These are phyloP conservation scores for Tilletiopsis washingtonensis DNA, from an alignment of 1,284 basidiomycete genomes.

Conservation along the genomic window DNA sequence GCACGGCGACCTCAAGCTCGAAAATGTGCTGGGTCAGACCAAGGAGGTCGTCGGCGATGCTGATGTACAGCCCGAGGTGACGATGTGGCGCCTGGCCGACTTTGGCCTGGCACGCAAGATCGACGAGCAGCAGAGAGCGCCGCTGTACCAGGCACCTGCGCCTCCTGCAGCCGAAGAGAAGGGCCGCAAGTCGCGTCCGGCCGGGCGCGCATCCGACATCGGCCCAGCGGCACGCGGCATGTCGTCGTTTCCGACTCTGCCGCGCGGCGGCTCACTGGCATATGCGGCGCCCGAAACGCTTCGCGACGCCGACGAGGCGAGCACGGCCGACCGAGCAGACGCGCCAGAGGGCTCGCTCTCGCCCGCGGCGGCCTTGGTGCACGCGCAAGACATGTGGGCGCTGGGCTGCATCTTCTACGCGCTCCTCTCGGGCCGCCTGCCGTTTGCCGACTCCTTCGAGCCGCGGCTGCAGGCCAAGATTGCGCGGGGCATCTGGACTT, in stretches of 20 bases:
- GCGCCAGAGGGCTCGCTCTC: not conserved
- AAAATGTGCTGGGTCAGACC: constrained; percentile 66
- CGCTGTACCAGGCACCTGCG: too few relatives aligned
- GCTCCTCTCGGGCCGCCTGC: constrained; percentile 27
- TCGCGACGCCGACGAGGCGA: constrained; percentile 15
- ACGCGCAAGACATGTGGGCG: constrained; percentile 38
- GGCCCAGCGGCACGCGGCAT: not conserved
- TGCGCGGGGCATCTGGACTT: constrained; percentile 31
- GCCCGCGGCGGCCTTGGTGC: constrained; percentile 4
- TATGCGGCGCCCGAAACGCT: constrained; percentile 31
- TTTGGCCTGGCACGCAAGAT: constrained; percentile 62
- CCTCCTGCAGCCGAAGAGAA: constrained; percentile 1
- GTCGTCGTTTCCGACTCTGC: not conserved
- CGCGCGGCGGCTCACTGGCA: constrained; percentile 28
- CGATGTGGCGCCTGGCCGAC: constrained; percentile 56
- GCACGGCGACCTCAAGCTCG: constrained; percentile 70
- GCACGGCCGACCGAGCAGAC: constrained; percentile 1
- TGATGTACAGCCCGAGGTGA: constrained; percentile 5
- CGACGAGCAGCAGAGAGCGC: not conserved
- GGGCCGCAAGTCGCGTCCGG: not conserved
- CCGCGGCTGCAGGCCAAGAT: constrained; percentile 39
- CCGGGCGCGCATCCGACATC: too few relatives aligned
- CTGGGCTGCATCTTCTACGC: constrained; percentile 39
- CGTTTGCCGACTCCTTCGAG: constrained; percentile 35
- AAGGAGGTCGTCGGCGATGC: too few relatives aligned